Evolutionary conservation across 257 asterid species (phyloP).

Genomic region (Solanum rostratum): DNA sequence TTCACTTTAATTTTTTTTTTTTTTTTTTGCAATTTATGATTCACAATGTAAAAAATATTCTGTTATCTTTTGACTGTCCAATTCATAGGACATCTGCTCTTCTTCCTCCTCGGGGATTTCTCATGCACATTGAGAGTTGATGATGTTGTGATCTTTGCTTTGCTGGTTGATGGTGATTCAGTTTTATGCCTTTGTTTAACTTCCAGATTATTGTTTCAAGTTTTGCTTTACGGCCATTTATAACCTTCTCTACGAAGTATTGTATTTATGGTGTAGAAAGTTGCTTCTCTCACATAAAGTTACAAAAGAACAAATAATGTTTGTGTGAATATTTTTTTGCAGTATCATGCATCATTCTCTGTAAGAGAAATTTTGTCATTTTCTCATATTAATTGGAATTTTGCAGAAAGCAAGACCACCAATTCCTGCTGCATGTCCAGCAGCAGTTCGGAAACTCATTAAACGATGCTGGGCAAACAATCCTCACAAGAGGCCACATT

Average conservation of each 20-base stretch:
- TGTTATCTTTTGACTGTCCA: background rate
- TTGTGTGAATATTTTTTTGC: background rate
- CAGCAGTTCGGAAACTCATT: constrained; percentile 49
- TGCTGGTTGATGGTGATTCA: background rate
- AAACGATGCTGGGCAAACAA: constrained; percentile 80
- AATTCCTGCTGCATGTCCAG: constrained; percentile 67
- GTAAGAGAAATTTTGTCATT: background rate
- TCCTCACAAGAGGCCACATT: constrained; percentile 79
- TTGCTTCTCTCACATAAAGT: background rate
- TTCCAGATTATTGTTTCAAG: background rate
- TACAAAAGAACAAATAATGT: background rate
- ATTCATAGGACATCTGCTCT: background rate
- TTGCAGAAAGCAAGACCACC: constrained; percentile 87
- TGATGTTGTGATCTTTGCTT: background rate
- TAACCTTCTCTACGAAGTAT: background rate
- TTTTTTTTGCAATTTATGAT: background rate
- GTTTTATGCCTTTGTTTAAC: background rate
- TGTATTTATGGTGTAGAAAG: background rate
- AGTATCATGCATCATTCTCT: background rate
- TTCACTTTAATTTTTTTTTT: background rate
- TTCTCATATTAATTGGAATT: background rate
- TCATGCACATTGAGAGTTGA: background rate
- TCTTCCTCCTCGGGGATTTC: background rate
- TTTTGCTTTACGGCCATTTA: background rate
- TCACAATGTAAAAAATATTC: background rate